Base-by-base conservation (phyloP, 805 yeast genomes). In the Komagataella populi region DNA sequence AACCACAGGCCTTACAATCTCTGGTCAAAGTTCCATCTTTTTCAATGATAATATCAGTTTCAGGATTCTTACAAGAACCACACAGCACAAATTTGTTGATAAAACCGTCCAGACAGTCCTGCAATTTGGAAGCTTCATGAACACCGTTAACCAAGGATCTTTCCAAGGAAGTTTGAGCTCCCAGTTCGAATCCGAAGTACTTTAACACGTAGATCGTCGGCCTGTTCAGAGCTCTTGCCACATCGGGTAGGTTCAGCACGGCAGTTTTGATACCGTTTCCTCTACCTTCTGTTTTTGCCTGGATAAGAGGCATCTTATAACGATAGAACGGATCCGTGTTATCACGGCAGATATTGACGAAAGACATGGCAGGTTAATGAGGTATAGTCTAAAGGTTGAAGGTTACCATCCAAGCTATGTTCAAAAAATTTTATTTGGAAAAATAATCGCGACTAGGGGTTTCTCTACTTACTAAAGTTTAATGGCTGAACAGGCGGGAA, bases 201-300 rank as follows among this genome's bases (percentile, higher is more conserved):
- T 93, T 93, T 68, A 93, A 82, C 55, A 93, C 80, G 65, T 93
- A 93, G 39, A 91, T 72, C 44, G 96, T 81, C 39, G 99, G 98
- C 70, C 99, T 83, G 59, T 86, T 87, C 57, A 93, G 76, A 20
- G 98, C 95, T 62, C 96, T 81, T 45, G 97, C 95, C 55, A 93
- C 96, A 63, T 93, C 98, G 45, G 85, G 72, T 51, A 88, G 81
- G 70, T 93, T 93, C 58, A 88, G 80, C 52, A 93, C 83, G 51
- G 91, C 95, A 22, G 99, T 93, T 69, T 89, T 90, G 71, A 93
- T 93, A 82, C 99, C 99, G 73, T 93, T 93, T 74, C 99, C 99
- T 67, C 96, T 81, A 69, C 99, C 99, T 73, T 93, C 98, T 58
- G 87, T 87, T 77, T 93, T 93, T 59, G 96, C 87, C 72, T 87